Evolutionary conservation across 371 early-diverging fungal species (phyloP).

Genomic region (Saksenaea oblongispora): DNA sequence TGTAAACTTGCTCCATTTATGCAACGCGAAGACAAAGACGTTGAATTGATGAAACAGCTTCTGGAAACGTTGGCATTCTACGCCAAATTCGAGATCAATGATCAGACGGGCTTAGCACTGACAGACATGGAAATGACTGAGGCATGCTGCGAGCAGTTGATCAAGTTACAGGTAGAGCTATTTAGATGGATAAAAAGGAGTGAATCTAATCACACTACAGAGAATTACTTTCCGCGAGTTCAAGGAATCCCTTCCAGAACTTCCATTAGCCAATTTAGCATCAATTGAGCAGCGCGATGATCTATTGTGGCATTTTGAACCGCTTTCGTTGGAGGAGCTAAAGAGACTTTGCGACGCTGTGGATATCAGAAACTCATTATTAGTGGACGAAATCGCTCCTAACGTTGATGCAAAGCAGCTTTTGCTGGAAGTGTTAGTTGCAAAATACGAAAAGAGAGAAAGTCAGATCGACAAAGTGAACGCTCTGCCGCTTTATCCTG

Average conservation of each 20-base stretch:
- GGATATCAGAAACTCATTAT: constrained; percentile 53
- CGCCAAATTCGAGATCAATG: constrained; percentile 80
- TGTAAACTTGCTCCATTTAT: constrained; percentile 60
- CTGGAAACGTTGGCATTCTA: constrained; percentile 67
- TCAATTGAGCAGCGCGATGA: constrained; percentile 59
- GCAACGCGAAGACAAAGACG: constrained; percentile 41
- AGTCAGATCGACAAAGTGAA: constrained; percentile 76
- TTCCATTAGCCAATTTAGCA: constrained; percentile 75
- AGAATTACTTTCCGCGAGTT: constrained; percentile 68
- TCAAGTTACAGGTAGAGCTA: constrained; percentile 56
- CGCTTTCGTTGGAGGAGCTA: constrained; percentile 50
- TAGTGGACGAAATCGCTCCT: constrained; percentile 17
- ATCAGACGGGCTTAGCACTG: constrained; percentile 78
- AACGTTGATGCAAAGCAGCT: constrained; percentile 35
- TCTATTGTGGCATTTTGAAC: constrained; percentile 59
- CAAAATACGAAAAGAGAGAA: constrained; percentile 59
- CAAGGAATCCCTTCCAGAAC: constrained; percentile 64
- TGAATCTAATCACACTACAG: constrained; percentile 18
- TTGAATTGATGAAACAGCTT: constrained; percentile 59
- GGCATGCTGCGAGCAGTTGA: constrained; percentile 59
- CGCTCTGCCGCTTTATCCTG: constrained; percentile 78
- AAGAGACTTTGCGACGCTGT: constrained; percentile 56
- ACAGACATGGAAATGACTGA: constrained; percentile 66
- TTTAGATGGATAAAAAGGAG: neutral
- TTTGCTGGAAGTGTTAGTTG: constrained; percentile 58